A percentile compares a stretch with the other conserved stretches of the same genome.
Conservation (phyloP, 148 eudicot species). For the Rheum nobile region DNA sequence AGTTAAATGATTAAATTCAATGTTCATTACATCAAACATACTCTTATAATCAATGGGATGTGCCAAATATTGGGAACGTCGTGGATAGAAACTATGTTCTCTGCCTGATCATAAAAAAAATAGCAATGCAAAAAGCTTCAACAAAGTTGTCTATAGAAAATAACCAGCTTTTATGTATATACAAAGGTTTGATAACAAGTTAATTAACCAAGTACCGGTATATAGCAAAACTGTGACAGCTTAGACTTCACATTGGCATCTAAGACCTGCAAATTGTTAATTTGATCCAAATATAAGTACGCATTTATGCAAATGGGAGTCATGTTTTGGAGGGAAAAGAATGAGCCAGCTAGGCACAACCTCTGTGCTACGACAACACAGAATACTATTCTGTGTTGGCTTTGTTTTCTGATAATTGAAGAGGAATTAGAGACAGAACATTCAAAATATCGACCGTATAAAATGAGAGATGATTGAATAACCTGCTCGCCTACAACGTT, state of each 20-base stretch:
- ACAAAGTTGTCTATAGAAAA: not conserved
- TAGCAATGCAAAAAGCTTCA: not conserved
- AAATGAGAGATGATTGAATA: not conserved
- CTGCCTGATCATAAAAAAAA: constrained; percentile 32
- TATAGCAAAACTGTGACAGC: constrained; percentile 85
- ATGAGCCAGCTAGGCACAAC: constrained; percentile 18
- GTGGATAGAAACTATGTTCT: constrained; percentile 64
- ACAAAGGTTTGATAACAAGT: not conserved
- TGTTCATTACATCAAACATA: constrained; percentile 21
- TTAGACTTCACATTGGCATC: constrained; percentile 66
- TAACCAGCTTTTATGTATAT: not conserved
- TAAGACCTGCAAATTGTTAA: constrained; percentile 42
- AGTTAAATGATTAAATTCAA: not conserved
- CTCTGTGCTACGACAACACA: constrained; percentile 92
- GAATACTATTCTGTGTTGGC: constrained; percentile 96
- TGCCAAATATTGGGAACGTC: constrained; percentile 98
- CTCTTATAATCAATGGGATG: constrained; percentile 77
- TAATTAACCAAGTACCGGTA: constrained; percentile 41
- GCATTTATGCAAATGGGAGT: not conserved
- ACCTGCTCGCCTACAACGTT: constrained; percentile 98
- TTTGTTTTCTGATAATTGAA: constrained; percentile 70
- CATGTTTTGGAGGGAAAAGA: constrained; percentile 12
- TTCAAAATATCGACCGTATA: no score
- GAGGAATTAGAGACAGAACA: not conserved
- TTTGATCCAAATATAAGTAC: not conserved